A percentile compares a stretch with the other conserved stretches of the same genome.
Conservation (phyloP, 345 rosid genomes). For the Aegle marmelos region DNA sequence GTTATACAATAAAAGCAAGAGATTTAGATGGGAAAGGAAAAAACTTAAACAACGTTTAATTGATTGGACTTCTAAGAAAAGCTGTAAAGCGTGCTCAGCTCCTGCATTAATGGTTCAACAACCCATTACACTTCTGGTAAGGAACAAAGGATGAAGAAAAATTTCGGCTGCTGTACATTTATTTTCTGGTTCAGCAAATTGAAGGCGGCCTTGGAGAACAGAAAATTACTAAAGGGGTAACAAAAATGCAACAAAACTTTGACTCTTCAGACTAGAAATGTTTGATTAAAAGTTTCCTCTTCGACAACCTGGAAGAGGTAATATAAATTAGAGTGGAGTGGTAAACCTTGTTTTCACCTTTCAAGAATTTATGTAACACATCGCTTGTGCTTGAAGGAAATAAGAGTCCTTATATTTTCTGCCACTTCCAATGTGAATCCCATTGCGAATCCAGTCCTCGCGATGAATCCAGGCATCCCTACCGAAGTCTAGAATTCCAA, state of each 20-base stretch:
- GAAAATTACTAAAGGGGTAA: background rate
- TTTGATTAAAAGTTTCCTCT: background rate
- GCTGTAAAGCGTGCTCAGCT: background rate
- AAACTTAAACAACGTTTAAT: too few relatives aligned
- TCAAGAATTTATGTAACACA: slow-evolving; percentile 69
- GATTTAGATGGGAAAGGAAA: background rate
- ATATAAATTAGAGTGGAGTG: background rate
- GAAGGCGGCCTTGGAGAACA: too few relatives aligned
- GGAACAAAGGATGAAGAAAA: background rate
- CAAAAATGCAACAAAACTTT: background rate
- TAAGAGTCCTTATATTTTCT: slow-evolving; percentile 91
- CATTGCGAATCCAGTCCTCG: slow-evolving; percentile 80
- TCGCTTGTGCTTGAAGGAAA: slow-evolving; percentile 77
- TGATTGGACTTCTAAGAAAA: background rate
- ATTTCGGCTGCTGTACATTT: background rate
- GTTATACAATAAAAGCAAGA: background rate
- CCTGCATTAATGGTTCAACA: background rate
- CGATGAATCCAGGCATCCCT: slow-evolving; percentile 92
- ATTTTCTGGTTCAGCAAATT: background rate
- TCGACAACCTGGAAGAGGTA: background rate
- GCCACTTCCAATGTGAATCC: slow-evolving; percentile 67
- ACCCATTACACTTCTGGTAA: background rate
- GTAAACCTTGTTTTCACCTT: background rate
- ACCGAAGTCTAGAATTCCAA: slow-evolving; percentile 76
- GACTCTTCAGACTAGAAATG: background rate